Base-by-base conservation (phyloP, 2,329 filamentous ascomycete species). In the Saccharata proteae region DNA sequence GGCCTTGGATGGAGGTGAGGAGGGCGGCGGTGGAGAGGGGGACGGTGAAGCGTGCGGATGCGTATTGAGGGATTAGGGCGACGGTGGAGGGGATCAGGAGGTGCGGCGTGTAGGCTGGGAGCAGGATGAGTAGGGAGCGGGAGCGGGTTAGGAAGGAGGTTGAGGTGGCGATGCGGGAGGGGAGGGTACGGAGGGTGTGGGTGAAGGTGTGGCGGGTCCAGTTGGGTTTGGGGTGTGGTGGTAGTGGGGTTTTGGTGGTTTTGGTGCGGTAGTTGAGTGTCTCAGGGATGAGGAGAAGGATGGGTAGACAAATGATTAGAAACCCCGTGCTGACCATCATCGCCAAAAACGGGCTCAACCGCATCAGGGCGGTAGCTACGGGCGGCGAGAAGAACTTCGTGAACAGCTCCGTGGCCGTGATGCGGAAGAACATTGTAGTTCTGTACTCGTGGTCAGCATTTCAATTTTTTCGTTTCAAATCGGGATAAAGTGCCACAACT, bases 41-140 rank as follows among this genome's bases (percentile, higher is more conserved):
- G 57, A 67, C 64, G 17, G 49, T 30, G 43, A 68, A 73, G 5
- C 67, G 57, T 28, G 61, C 64, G 1, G 62, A 64, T 32, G 65
- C 55, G 41, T 72, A 72, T 42, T 74, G 71, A 3, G 72, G 41
- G 5, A 69, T 36, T 14, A 66, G 37, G 4, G 57, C 52, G 6
- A 23, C 22, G 16, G 35, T 31, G 14, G 30, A 40, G 34, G 6
- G 9, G 1, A 33, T 15, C 7, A 53, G 41, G 14, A 45, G 39
- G 32, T 53, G 49, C 15, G 44, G 18, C 12, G 40, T 16, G 39
- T 51, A 55, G 9, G 46, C 37, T 12, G 43, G 16, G 24, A 51
- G 40, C 6, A 55, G 40, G 2, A 44, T 34, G n/a, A 44, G 29
- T n/a, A 58, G 34, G 11, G 52, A 46, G 29, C 37, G 42, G 34